phyloP scores from a whole-genome alignment of 164 flowering plant species.

The Umbellularia californica region DNA sequence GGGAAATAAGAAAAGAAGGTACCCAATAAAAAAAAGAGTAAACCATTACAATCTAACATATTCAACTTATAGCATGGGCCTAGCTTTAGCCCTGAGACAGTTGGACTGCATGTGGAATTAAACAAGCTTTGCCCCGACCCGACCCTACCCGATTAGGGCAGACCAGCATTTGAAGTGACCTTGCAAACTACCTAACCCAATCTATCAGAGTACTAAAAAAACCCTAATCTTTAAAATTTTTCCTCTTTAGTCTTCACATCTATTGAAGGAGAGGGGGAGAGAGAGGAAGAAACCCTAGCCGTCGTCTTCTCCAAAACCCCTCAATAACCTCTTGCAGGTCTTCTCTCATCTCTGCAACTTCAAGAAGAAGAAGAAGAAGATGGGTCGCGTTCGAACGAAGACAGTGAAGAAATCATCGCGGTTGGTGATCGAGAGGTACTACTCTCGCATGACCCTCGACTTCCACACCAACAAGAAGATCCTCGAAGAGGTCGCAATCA shows the following conservation, averaged over 20 bases:
- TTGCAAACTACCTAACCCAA: background rate
- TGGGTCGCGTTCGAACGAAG: constrained; percentile 5
- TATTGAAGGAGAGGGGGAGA: background rate
- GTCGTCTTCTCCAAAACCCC: too few species aligned
- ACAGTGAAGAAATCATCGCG: constrained; percentile 3
- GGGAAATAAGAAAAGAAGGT: too few species aligned
- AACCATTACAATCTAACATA: too few species aligned
- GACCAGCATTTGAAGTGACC: background rate
- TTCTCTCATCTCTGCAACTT: background rate
- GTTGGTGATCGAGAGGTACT: constrained; percentile 56
- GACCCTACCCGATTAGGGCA: too few species aligned
- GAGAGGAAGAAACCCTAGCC: background rate
- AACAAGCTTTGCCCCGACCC: too few species aligned
- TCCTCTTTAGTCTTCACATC: background rate
- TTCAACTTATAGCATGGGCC: too few species aligned
- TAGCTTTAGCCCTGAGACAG: too few species aligned
- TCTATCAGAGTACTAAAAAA: background rate
- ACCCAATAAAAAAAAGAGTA: too few species aligned
- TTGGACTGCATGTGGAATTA: too few species aligned
- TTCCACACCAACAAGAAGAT: constrained; percentile 84
- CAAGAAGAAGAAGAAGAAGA: background rate
- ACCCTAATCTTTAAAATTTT: background rate
- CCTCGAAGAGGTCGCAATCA: constrained; percentile 67
- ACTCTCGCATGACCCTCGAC: constrained; percentile 70
- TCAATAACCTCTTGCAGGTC: too few species aligned